A percentile compares a stretch with the other conserved stretches of the same genome.
Evolutionary conservation across 495 filamentous ascomycete species (phyloP).

Genomic region (Penicillium taxi): DNA sequence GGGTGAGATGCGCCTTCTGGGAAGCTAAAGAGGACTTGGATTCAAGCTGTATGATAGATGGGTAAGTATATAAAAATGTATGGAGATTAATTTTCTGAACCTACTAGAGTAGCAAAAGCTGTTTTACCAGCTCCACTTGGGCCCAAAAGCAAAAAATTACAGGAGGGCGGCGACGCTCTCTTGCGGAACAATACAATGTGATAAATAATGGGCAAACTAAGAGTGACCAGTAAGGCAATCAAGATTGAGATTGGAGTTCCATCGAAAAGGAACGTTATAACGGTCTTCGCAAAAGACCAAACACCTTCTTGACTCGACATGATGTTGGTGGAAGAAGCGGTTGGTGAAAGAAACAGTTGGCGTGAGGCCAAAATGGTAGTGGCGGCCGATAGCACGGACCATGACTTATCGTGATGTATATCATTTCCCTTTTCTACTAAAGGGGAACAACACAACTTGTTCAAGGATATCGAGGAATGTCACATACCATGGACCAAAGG

Average conservation of each 20-base stretch:
- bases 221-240: conserved; percentile 58
- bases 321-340: too few species aligned
- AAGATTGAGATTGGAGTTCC: conserved; percentile 46
- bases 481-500: conserved; percentile 15
- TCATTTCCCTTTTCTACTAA: conserved; percentile 5
- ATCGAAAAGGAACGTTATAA: conserved; percentile 37
- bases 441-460: conserved; percentile 14
- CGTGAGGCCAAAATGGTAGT: background rate
- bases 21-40: conserved; percentile 24
- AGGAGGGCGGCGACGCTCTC: conserved; percentile 56
- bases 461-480: too few species aligned
- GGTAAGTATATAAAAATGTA: background rate
- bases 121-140: conserved; percentile 87
- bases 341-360: conserved; percentile 7
- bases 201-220: conserved; percentile 67
- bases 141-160: conserved; percentile 78
- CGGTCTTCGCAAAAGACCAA: conserved; percentile 29
- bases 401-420: conserved; percentile 14
- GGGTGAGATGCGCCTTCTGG: conserved; percentile 47
- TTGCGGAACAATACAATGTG: conserved; percentile 66
- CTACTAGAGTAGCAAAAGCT: conserved; percentile 69
- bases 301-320: conserved; percentile 27
- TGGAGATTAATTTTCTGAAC: conserved; percentile 7
- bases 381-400: conserved; percentile 17
- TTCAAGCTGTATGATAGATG: conserved; percentile 37